Evolutionary conservation across 1,284 basidiomycete genomes (phyloP), one percentile per base, ranked within the genome.

Genomic region (Porodaedalea pini): DNA sequence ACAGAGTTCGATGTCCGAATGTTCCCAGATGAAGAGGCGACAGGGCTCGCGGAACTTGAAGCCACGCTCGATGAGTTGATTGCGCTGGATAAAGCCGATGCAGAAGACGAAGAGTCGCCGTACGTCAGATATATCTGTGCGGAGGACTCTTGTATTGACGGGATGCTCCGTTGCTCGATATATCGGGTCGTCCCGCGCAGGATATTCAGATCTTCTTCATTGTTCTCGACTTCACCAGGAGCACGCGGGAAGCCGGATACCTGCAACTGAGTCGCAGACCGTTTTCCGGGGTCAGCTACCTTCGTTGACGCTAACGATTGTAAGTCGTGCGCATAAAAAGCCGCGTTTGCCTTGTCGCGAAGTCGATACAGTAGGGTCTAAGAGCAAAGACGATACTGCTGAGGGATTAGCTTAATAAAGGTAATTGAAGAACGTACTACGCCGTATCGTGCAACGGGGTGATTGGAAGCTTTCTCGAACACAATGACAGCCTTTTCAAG

Each of bases 361-460:
- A 47, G 10, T 15, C 45, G 45, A 31, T 47, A 47, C 27, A 47
- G 17, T 11, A 47, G 25, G 21, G 1, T 47, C 45, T 47, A 17
- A n/a, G 31, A 29, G 15, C 10, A 31, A 23, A 2, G 21, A 8
- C 10, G 25, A 29, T 0, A n/a, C 15, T 47, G 15, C 21, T n/a
- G 25, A 19, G n/a, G n/a, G 19, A 17, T 41, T 2, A 23, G 15
- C 10, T 23, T 13, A 31, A 27, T 8, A 7, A 29, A 13, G 10
- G 29, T 21, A 17, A 31, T 5, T 15, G 15, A 17, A 21, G 23
- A 10, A 50, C 67, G 23, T 52, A 69, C 68, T 54, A 69, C 50
- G 13, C 61, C 64, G 31, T 58, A 51, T 0, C 58, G 59, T 8
- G 64, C 63, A 4, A 67, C 61, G 15, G 62, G 59, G n/a, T 62